These are phyloP conservation scores for Flaveria sonorensis DNA, from an alignment of 129 eudicot genomes.

Conservation along the genomic window DNA sequence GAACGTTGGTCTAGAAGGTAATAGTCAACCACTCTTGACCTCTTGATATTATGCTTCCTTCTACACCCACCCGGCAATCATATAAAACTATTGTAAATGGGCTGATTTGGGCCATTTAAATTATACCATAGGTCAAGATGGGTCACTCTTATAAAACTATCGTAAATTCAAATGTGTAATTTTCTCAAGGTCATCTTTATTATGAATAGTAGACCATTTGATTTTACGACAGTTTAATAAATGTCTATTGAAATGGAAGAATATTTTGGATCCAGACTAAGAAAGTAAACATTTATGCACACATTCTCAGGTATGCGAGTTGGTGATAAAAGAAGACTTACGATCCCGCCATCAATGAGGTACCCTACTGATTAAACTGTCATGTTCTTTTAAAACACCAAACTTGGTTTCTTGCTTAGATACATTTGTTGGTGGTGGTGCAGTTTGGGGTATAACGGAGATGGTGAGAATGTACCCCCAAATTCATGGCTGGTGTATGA, in stretches of 20 bases:
- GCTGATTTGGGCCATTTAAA: no score
- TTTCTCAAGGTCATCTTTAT: no score
- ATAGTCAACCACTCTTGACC: conserved; percentile 9
- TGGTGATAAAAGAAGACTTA: conserved; percentile 78
- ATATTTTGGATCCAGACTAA: no score
- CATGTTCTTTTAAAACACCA: not conserved
- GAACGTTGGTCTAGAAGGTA: conserved; percentile 87
- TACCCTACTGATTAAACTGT: conserved; percentile 23
- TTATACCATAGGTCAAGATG: no score
- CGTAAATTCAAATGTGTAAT: no score
- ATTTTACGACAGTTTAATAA: no score
- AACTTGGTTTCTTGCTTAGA: not conserved
- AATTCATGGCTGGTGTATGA: conserved; percentile 85
- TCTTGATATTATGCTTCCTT: not conserved
- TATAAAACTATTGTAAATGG: no score
- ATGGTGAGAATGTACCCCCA: conserved; percentile 68
- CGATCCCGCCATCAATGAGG: conserved; percentile 89
- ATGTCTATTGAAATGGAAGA: no score
- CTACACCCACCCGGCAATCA: no score
- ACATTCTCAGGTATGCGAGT: conserved; percentile 73
- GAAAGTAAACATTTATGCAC: not conserved
- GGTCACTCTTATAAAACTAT: no score
- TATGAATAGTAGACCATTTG: no score
- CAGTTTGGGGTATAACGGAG: conserved; percentile 62
- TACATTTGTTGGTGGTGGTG: conserved; percentile 19